A percentile compares a stretch with the other conserved stretches of the same genome.
Conservation (phyloP, 306 rosid species). For the Gleditsia sinensis region DNA sequence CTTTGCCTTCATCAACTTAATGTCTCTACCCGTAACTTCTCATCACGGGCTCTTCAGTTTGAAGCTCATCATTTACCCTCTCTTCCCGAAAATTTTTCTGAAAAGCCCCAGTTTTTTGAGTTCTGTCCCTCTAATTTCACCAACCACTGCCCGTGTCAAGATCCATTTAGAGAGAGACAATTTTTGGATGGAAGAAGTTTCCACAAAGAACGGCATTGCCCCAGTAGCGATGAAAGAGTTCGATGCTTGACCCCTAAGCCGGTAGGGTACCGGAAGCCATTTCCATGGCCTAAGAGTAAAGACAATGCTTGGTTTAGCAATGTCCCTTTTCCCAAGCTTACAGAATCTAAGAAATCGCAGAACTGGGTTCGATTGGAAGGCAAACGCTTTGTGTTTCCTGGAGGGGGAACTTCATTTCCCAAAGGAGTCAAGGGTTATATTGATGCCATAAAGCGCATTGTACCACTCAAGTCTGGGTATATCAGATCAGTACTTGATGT, state of each 20-base stretch:
- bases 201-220: conserved; percentile 27
- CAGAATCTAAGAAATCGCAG: conserved; percentile 17
- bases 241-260: conserved; percentile 21
- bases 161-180: neutral
- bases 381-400: conserved; percentile 15
- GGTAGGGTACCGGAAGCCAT: conserved; percentile 13
- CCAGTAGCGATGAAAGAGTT: neutral
- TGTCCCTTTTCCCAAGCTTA: conserved; percentile 30
- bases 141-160: conserved; percentile 25
- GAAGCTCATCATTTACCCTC: conserved; percentile 15
- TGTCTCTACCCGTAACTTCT: neutral
- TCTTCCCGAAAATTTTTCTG: neutral
- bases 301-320: conserved; percentile 35
- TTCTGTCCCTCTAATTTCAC: conserved; percentile 1
- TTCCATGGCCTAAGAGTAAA: conserved; percentile 29
- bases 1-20: neutral
- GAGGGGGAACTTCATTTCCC: conserved; percentile 26
- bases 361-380: conserved; percentile 35
- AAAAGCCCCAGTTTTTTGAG: neutral
- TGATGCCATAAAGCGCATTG: neutral
- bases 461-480: conserved; percentile 28
- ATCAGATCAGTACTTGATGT: conserved; percentile 21
- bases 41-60: neutral
- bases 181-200: neutral
- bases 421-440: conserved; percentile 29